Percentiles rank a stretch among this genome's conserved stretches.
These are phyloP conservation scores for Geotrichum klebahnii DNA, from an alignment of 1,139 yeast genomes.

Conservation along the genomic window DNA sequence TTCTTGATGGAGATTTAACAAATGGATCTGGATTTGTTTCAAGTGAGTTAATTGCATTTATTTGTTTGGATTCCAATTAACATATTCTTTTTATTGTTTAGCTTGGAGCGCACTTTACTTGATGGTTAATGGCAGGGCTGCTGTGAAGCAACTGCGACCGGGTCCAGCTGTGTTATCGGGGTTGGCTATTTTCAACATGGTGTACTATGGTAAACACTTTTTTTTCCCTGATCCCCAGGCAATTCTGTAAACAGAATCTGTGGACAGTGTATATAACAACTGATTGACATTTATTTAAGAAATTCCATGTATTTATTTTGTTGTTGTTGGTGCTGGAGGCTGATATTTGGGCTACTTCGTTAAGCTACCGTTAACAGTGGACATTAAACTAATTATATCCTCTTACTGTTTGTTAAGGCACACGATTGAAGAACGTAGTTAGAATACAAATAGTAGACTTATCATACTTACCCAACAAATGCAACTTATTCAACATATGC, in stretches of 20 bases:
- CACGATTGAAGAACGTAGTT: no score
- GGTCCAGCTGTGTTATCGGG: conserved; percentile 61
- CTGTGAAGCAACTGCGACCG: conserved; percentile 46
- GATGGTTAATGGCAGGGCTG: conserved; percentile 65
- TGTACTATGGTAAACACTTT: conserved; percentile 66
- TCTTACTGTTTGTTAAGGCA: no score
- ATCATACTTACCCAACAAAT: no score
- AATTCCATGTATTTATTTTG: no score
- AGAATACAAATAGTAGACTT: no score
- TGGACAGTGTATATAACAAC: no score
- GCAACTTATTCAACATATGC: no score
- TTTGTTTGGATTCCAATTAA: not conserved
- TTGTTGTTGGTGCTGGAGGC: no score
- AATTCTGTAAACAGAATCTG: not conserved
- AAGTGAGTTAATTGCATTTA: conserved; percentile 27
- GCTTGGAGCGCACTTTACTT: conserved; percentile 84
- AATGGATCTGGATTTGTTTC: conserved; percentile 85
- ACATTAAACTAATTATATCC: no score
- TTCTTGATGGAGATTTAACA: conserved; percentile 70
- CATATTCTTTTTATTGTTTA: not conserved
- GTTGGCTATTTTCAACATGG: conserved; percentile 60
- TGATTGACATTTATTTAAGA: no score
- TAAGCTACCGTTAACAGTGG: no score
- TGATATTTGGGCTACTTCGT: no score
- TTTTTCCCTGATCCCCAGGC: conserved; percentile 39